phyloP scores from a whole-genome alignment of 768 basidiomycete species.

The Tricholoma terreum region DNA sequence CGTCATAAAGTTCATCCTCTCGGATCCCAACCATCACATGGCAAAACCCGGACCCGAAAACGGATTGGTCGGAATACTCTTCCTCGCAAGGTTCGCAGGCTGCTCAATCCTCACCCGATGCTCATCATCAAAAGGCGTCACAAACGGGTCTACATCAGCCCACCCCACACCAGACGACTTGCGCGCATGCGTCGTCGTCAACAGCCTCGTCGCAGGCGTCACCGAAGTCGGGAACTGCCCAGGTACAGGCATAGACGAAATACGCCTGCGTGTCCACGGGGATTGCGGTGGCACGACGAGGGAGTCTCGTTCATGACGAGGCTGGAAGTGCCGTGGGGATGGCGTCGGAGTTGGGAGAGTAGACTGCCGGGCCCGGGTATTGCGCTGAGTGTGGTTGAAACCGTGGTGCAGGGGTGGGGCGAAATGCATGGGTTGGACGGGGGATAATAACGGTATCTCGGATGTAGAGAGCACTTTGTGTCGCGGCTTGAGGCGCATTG shows the following conservation, averaged over 20 bases:
- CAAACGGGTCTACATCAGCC: constrained; percentile 51
- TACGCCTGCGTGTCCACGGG: constrained; percentile 20
- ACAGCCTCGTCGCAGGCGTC: constrained; percentile 43
- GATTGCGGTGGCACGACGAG: neutral
- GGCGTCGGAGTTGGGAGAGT: neutral
- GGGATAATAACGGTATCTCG: constrained; percentile 18
- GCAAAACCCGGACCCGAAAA: constrained; percentile 26
- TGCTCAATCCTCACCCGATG: constrained; percentile 31
- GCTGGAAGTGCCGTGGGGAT: constrained; percentile 1
- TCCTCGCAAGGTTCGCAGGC: constrained; percentile 27
- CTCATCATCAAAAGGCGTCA: constrained; percentile 80
- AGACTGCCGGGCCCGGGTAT: constrained; percentile 5
- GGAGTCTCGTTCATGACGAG: neutral
- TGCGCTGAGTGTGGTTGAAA: constrained; percentile 20
- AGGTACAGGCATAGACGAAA: constrained; percentile 20
- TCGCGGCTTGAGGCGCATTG: constrained; percentile 28
- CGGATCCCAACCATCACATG: neutral
- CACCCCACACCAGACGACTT: constrained; percentile 27
- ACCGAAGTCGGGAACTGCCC: constrained; percentile 16
- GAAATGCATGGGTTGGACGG: constrained; percentile 18
- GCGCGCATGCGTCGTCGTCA: constrained; percentile 42
- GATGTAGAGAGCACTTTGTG: constrained; percentile 30
- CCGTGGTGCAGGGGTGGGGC: constrained; percentile 30
- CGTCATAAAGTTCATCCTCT: too few species aligned
- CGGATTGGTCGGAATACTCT: constrained; percentile 52